phyloP scores from a whole-genome alignment of 2,329 filamentous ascomycete genomes.

The Fusarium siculi region DNA sequence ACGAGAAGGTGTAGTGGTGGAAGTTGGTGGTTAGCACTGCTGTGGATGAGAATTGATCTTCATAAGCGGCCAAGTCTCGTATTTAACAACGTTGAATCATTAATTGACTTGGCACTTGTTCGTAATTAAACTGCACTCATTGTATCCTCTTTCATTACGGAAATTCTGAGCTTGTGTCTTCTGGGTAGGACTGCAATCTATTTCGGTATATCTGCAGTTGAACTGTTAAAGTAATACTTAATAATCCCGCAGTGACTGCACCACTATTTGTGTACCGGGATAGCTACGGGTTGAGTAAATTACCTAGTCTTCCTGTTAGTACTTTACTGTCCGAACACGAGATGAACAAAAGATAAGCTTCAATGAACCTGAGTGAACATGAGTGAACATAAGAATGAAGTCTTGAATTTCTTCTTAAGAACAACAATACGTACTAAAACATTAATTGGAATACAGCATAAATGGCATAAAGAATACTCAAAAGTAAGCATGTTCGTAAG shows the following conservation, averaged over 20 bases:
- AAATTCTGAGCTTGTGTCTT: not conserved
- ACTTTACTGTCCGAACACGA: not conserved
- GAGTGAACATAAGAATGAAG: not conserved
- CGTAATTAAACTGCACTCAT: not conserved
- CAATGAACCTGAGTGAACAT: not conserved
- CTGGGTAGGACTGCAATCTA: not conserved
- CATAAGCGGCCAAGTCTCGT: not conserved
- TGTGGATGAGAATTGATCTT: not conserved
- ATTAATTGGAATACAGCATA: fast-evolving
- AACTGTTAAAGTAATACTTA: not conserved
- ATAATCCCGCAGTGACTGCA: not conserved
- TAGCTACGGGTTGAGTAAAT: not conserved
- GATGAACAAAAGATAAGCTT: not conserved
- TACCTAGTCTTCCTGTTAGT: too few relatives aligned
- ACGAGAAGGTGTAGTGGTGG: not conserved
- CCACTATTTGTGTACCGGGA: not conserved
- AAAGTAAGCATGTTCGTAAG: not conserved
- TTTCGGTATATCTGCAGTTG: not conserved
- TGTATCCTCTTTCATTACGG: not conserved
- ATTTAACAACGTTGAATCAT: not conserved
- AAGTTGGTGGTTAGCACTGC: not conserved
- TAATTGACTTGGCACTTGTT: not conserved
- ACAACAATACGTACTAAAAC: not conserved
- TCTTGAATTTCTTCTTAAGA: fast-evolving
- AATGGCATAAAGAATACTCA: not conserved